These are phyloP conservation scores for Lichtheimia ornata DNA, from an alignment of 371 early-diverging fungal species.

Conservation along the genomic window DNA sequence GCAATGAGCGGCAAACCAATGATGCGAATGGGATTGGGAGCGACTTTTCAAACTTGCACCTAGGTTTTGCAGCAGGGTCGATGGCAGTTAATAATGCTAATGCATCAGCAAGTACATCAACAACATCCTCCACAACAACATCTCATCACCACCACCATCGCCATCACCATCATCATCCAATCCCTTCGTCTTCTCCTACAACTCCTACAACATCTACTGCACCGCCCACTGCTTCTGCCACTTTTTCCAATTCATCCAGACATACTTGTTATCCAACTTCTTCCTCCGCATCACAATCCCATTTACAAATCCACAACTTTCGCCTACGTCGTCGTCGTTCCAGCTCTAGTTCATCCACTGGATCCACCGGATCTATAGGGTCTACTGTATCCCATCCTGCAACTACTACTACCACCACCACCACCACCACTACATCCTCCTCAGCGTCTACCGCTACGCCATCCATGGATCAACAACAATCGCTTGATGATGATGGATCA, in stretches of 20 bases:
- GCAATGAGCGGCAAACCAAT: neutral
- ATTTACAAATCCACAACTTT: constrained; percentile 27
- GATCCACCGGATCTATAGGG: constrained; percentile 20
- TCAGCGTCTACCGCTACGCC: no score
- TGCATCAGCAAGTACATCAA: neutral
- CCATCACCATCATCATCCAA: constrained; percentile 6
- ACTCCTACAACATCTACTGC: constrained; percentile 8
- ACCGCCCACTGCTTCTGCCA: constrained; percentile 13
- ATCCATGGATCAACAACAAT: no score
- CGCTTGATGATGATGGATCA: constrained; percentile 13
- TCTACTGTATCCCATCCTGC: no score
- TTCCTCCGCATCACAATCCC: constrained; percentile 14
- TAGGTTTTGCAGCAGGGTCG: constrained; percentile 6
- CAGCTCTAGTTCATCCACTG: constrained; percentile 36
- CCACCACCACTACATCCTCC: no score
- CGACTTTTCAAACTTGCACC: constrained; percentile 21
- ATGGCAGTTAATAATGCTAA: neutral
- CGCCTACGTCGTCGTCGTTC: constrained; percentile 35
- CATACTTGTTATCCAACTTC: constrained; percentile 2
- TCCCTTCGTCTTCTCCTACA: neutral
- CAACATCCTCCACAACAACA: neutral
- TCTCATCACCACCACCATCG: constrained; percentile 10
- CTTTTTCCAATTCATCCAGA: neutral
- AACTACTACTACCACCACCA: no score
- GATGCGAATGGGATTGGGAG: constrained; percentile 13